These are phyloP conservation scores for Aphanomyces stellatus DNA, from an alignment of 352 stramenopile species.

Conservation along the genomic window DNA sequence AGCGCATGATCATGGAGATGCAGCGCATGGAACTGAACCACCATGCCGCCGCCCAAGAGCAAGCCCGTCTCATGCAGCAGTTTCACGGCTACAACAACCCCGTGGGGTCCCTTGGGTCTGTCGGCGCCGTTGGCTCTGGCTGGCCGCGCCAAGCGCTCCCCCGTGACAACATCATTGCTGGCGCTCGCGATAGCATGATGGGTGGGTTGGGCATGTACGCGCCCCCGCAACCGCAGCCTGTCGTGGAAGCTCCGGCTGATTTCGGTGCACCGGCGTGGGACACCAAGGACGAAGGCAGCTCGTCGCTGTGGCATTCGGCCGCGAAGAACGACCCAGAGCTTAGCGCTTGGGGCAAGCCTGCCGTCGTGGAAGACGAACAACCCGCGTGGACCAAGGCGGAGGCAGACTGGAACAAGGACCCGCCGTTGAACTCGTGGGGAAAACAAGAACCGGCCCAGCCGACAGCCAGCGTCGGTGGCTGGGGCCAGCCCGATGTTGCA, in stretches of 20 bases:
- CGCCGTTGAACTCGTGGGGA: background rate
- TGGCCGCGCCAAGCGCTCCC: background rate
- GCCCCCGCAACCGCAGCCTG: background rate
- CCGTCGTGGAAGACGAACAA: background rate
- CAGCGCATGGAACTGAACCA: slow-evolving; percentile 61
- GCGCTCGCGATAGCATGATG: slow-evolving; percentile 2
- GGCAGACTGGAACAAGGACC: background rate
- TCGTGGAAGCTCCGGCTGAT: background rate
- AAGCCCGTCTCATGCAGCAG: slow-evolving; percentile 43
- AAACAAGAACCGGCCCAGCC: background rate
- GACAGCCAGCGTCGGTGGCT: background rate
- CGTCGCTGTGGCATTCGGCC: background rate
- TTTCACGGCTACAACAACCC: slow-evolving; percentile 45
- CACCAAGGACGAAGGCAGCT: background rate
- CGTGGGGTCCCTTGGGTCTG: background rate
- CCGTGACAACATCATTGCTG: background rate
- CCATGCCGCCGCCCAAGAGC: slow-evolving; percentile 54
- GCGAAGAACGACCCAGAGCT: slow-evolving; percentile 1
- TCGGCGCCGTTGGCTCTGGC: background rate
- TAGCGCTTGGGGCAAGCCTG: background rate
- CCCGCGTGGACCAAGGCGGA: background rate
- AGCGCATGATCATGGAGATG: slow-evolving; percentile 69
- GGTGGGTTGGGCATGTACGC: background rate
- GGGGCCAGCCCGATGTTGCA: background rate
- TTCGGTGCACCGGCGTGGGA: background rate